These are phyloP conservation scores for Ceratocystis huliohia DNA, from an alignment of 2,329 filamentous ascomycete species.

Conservation along the genomic window DNA sequence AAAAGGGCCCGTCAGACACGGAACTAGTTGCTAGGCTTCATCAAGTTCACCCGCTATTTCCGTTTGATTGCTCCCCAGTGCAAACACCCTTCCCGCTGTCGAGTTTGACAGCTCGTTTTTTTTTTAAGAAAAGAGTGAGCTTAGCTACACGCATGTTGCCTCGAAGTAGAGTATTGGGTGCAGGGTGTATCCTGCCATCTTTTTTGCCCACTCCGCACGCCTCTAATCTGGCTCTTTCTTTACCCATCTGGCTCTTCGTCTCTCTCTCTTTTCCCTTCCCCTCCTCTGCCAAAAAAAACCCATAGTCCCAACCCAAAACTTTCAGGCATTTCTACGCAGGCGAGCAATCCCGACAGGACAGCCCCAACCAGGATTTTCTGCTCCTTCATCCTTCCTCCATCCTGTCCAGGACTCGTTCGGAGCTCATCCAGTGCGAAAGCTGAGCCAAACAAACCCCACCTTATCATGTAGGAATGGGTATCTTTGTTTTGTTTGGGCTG, in stretches of 20 bases:
- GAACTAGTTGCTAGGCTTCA: background rate
- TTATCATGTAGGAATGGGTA: conserved; percentile 1
- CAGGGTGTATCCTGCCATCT: too few species aligned
- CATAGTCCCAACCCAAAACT: background rate
- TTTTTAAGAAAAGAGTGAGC: too few species aligned
- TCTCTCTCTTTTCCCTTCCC: background rate
- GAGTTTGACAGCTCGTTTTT: too few species aligned
- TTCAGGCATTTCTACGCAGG: background rate
- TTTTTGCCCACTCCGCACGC: too few species aligned
- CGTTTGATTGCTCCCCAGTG: too few species aligned
- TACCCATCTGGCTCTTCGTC: background rate
- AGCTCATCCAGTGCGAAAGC: background rate
- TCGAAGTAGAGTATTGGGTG: too few species aligned
- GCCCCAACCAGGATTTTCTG: background rate
- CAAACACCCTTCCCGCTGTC: too few species aligned
- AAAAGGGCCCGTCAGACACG: background rate
- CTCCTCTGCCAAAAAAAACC: background rate
- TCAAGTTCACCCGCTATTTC: too few species aligned
- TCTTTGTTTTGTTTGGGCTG: background rate
- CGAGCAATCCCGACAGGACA: conserved; percentile 1
- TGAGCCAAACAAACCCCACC: conserved; percentile 8
- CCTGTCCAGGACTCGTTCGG: background rate
- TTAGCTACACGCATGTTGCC: too few species aligned
- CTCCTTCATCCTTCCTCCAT: background rate
- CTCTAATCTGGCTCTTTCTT: too few species aligned